phyloP scores from a whole-genome alignment of 2,329 filamentous ascomycete genomes.

The Verticillium klebahnii region DNA sequence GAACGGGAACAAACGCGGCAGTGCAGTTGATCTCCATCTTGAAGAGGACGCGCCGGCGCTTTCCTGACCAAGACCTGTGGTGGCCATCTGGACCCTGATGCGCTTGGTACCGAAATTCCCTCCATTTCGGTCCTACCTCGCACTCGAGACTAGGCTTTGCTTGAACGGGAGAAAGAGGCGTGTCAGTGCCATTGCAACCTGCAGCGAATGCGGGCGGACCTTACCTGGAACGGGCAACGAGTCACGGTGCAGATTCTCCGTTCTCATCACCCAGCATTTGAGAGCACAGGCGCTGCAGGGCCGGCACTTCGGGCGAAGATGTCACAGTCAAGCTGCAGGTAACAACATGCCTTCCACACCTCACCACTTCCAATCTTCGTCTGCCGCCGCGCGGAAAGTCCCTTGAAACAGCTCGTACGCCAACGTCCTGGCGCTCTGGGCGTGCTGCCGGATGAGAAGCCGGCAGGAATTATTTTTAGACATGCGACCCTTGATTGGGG shows the following conservation, averaged over 20 bases:
- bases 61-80: not conserved
- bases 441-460: not conserved
- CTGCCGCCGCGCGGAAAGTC: not conserved
- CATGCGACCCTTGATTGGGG: constrained; percentile 6
- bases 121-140: not conserved
- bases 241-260: not conserved
- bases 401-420: not conserved
- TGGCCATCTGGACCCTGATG: not conserved
- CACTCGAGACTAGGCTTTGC: not conserved
- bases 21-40: constrained; percentile 3
- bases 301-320: not conserved
- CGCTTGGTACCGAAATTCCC: not conserved
- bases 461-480: constrained; percentile 13
- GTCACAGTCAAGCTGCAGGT: not conserved
- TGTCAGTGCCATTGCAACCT: not conserved
- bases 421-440: not conserved
- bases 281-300: not conserved
- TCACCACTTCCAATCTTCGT: not conserved
- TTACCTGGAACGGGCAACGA: not conserved
- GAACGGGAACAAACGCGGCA: constrained; percentile 9
- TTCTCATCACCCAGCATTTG: not conserved
- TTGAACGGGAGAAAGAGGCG: not conserved
- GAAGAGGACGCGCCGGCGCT: not conserved
- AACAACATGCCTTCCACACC: not conserved
- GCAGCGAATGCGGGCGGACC: not conserved